These are phyloP conservation scores for Cucumis sativus DNA, from an alignment of 306 rosid species.

Conservation along the genomic window Cucumber_9930_V3 NC_026657.2:857001-857500, in stretches of 20 bases:
- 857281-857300: no score
- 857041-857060: constrained; percentile 64
- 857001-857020: constrained; percentile 93
- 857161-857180: not conserved
- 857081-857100: not conserved
- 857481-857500: constrained; percentile 82
- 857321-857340: no score
- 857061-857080: not conserved
- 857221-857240: not conserved
- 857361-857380: not conserved
- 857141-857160: not conserved
- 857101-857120: not conserved
- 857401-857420: not conserved
- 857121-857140: no score
- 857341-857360: not conserved
- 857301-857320: no score
- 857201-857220: not conserved
- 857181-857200: not conserved
- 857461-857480: not conserved
- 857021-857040: constrained; percentile 99
- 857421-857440: not conserved
- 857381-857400: not conserved
- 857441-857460: not conserved
- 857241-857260: not conserved
- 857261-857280: not conserved